Evolutionary conservation across 169 alveolate species (phyloP), one percentile per base, ranked within the genome.

Genomic region (Plasmodium yoelii): DNA sequence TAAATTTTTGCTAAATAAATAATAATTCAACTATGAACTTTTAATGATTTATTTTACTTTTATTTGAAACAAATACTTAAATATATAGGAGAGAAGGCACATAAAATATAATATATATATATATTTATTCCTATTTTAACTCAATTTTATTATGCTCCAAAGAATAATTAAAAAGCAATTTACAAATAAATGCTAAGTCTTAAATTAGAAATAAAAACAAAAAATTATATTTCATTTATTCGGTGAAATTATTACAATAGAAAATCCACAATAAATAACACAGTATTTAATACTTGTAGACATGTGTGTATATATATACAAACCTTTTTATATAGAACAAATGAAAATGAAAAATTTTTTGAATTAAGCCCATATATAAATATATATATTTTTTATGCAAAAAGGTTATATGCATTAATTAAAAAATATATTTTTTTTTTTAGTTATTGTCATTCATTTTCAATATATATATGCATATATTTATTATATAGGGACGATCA

Each of bases 151-250:
- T 82, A 82, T 82, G 65, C 73, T 61, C n/a, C 82, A 67, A 18
- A 46, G 82, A 24, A 71, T 65, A 57, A 80, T 80, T 44, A 68
- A 80, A 80, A 51, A 64, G 67, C 22, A 28, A 64, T 44, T 26
- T 18, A 19, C 42, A 67, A 77, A 46, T 19, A 75, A 75, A 46
- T 55, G 60, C 28, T 47, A 46, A 63, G 47, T 22, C 13, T 82
- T 55, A 82, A 65, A 65, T 55, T 65, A 82, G 84, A 82, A 82
- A 65, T 82, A 56, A 82, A 82, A 67, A 82, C 60, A 59, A 34
- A 57, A 44, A 44, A 56, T 55, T 57, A 55, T 10, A 49, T 39
- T 68, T 64, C 18, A 22, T 18, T 67, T 51, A 64, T 15, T 19
- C 61, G 8, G n/a, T 56, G 10, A 73, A 73, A 15, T 63, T 26